Percentiles rank a stretch among this genome's conserved stretches.
Evolutionary conservation across 176 grass and related monocot species (phyloP).

Genomic region (Eleusine indica): DNA sequence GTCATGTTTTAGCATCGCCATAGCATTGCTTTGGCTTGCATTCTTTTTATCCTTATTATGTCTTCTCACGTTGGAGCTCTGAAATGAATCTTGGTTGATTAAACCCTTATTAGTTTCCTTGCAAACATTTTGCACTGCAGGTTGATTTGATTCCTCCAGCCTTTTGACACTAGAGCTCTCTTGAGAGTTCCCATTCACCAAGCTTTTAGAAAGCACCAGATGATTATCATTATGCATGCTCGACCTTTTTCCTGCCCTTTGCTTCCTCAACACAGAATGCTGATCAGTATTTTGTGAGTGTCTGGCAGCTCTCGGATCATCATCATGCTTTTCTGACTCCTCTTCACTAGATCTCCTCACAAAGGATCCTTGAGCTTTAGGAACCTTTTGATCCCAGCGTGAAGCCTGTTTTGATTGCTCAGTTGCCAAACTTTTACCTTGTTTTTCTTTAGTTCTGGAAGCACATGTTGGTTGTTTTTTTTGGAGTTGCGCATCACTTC

Average conservation of each 20-base stretch:
- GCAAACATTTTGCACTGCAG: slow-evolving; percentile 22
- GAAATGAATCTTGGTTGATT: slow-evolving; percentile 36
- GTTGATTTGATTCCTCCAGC: slow-evolving; percentile 28
- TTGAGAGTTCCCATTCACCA: neutral
- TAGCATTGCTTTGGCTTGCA: slow-evolving; percentile 29
- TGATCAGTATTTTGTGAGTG: slow-evolving; percentile 36
- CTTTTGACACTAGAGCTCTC: slow-evolving; percentile 27
- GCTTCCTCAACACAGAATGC: slow-evolving; percentile 24
- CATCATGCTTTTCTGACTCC: slow-evolving; percentile 26
- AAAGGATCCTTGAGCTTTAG: slow-evolving; percentile 25
- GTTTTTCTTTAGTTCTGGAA: slow-evolving; percentile 38
- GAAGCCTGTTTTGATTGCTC: slow-evolving; percentile 24
- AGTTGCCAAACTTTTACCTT: slow-evolving; percentile 12
- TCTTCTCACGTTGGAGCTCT: slow-evolving; percentile 28
- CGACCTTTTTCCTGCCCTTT: slow-evolving; percentile 17
- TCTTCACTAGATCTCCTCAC: slow-evolving; percentile 31
- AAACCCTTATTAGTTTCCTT: slow-evolving; percentile 34
- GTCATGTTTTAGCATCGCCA: slow-evolving; percentile 25
- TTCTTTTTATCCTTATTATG: slow-evolving; percentile 27
- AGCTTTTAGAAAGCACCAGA: slow-evolving; percentile 30
- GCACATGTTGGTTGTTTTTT: slow-evolving; percentile 36
- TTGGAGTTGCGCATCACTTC: slow-evolving; percentile 10
- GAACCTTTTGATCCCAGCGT: slow-evolving; percentile 36
- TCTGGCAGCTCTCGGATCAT: slow-evolving; percentile 37
- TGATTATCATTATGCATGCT: slow-evolving; percentile 25